phyloP scores from a whole-genome alignment of 768 basidiomycete species.

The Glaciozyma martinii region DNA sequence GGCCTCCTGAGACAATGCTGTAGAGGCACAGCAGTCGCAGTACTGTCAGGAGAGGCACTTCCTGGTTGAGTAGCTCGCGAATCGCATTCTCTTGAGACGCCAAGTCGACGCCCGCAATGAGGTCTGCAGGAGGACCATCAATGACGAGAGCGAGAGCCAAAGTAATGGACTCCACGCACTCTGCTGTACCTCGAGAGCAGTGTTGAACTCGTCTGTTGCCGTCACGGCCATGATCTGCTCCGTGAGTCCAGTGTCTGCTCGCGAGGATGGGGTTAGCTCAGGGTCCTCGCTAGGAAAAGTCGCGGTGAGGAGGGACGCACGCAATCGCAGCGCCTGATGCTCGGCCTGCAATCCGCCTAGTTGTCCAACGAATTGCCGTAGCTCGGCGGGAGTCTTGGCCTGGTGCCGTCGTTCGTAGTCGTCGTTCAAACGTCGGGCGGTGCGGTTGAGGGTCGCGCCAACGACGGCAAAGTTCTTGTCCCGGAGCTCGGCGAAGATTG shows the following conservation, averaged over 20 bases:
- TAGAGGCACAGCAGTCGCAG: constrained; percentile 76
- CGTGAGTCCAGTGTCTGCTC: constrained; percentile 88
- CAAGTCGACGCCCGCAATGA: constrained; percentile 86
- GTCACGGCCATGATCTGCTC: constrained; percentile 81
- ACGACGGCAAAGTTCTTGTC: constrained; percentile 89
- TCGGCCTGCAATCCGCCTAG: constrained; percentile 85
- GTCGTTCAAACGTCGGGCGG: constrained; percentile 76
- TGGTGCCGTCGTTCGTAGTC: constrained; percentile 74
- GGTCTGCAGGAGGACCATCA: constrained; percentile 48
- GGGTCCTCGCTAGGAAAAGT: not conserved
- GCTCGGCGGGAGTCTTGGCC: constrained; percentile 80
- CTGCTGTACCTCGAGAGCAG: constrained; percentile 88
- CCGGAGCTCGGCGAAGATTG: constrained; percentile 68
- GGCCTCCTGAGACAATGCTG: constrained; percentile 71
- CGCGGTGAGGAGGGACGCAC: constrained; percentile 48
- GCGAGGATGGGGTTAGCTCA: not conserved
- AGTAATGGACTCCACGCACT: constrained; percentile 48
- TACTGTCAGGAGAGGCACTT: constrained; percentile 68
- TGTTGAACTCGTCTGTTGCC: constrained; percentile 77
- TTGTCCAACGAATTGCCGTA: constrained; percentile 91
- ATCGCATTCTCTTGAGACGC: constrained; percentile 70
- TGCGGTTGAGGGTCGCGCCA: constrained; percentile 66
- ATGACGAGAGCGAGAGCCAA: not conserved
- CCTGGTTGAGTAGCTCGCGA: constrained; percentile 81
- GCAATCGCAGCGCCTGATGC: constrained; percentile 76